Percentiles rank a stretch among this genome's conserved stretches.
Evolutionary conservation across 2,329 filamentous ascomycete genomes (phyloP).

Genomic region (Zymoseptoria pseudotritici): DNA sequence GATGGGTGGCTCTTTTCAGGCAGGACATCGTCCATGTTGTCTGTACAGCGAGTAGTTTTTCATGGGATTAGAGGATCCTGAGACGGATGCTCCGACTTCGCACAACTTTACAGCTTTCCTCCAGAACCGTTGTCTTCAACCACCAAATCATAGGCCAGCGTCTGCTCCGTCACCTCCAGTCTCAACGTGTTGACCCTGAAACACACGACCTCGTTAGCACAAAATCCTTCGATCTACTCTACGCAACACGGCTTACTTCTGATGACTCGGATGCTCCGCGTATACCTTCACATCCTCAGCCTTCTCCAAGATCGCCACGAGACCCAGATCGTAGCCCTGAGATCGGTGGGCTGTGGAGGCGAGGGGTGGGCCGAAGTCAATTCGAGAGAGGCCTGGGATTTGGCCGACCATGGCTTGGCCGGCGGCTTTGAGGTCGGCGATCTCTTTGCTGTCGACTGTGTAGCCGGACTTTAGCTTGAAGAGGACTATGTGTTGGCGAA

Average conservation of each 20-base stretch:
- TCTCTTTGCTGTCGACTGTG: conserved; percentile 6
- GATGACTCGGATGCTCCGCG: conserved; percentile 40
- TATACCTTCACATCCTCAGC: conserved; percentile 37
- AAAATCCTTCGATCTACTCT: background rate
- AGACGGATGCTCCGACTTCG: background rate
- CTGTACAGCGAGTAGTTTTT: too few species aligned
- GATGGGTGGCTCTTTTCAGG: too few species aligned
- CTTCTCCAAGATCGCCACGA: conserved; percentile 41
- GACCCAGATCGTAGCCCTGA: conserved; percentile 39
- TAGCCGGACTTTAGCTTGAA: conserved; percentile 20
- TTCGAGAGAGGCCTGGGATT: conserved; percentile 14
- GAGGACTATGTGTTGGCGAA: conserved; percentile 11
- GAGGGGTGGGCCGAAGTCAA: conserved; percentile 28
- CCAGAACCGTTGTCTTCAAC: conserved; percentile 5
- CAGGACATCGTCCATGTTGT: too few species aligned
- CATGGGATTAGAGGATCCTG: background rate
- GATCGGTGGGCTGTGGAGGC: conserved; percentile 35
- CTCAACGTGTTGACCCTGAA: conserved; percentile 15
- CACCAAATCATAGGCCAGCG: conserved; percentile 19
- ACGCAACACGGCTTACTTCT: conserved; percentile 28
- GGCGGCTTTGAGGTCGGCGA: conserved; percentile 14
- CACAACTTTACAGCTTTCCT: background rate
- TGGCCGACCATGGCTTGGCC: conserved; percentile 16
- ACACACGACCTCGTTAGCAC: background rate
- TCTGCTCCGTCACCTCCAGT: conserved; percentile 15